phyloP scores from a whole-genome alignment of 306 rosid genomes.

The Lagenaria siceraria region DNA sequence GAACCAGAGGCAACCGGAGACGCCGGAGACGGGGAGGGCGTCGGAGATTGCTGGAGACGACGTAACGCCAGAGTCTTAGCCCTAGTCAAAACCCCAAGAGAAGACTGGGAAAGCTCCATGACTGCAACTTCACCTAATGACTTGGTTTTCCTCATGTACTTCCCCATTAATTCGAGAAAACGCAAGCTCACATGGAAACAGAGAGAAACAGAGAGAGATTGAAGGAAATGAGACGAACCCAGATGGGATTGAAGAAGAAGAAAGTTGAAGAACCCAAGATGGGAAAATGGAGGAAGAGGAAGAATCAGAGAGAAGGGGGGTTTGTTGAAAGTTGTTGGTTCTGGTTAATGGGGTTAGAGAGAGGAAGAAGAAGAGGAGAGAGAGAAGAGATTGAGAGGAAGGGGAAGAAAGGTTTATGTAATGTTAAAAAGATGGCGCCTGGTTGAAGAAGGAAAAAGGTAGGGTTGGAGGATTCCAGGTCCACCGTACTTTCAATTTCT shows the following conservation, averaged over 20 bases:
- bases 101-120: conserved; percentile 49
- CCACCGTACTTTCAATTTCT: conserved; percentile 17
- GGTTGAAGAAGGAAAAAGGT: conserved; percentile 5
- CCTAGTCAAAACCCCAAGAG: conserved; percentile 76
- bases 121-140: conserved; percentile 39
- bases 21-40: conserved; percentile 4
- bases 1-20: conserved; percentile 27
- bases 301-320: not conserved
- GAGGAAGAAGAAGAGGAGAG: not conserved
- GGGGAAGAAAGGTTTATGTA: conserved; percentile 11
- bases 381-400: not conserved
- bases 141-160: conserved; percentile 81
- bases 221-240: not conserved
- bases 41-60: conserved; percentile 29
- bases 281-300: not conserved
- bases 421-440: not conserved
- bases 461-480: conserved; percentile 12
- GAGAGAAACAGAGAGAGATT: conserved; percentile 9
- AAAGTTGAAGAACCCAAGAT: not conserved
- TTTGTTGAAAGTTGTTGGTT: not conserved
- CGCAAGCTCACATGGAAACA: conserved; percentile 12
- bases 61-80: conserved; percentile 78
- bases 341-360: not conserved
- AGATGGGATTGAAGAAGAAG: not conserved
- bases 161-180: conserved; percentile 39